A percentile compares a stretch with the other conserved stretches of the same genome.
These are phyloP conservation scores for Coemansia sp. DNA, from an alignment of 192 early-diverging fungal genomes.

Conservation along the genomic window DNA sequence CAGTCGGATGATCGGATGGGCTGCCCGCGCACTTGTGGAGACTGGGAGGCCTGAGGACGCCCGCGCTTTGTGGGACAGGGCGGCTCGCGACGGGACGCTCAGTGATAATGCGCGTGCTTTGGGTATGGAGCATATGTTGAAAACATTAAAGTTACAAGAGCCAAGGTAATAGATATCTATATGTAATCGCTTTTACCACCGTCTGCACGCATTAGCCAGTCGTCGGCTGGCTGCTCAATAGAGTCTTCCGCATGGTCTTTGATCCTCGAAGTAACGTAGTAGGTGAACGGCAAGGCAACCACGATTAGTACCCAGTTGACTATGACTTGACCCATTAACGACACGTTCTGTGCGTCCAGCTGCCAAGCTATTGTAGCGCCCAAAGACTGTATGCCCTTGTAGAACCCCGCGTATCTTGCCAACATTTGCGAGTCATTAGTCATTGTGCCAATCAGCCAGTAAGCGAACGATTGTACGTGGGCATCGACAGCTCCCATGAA, in stretches of 20 bases:
- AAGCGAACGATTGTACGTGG: slow-evolving; percentile 68
- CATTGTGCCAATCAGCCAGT: slow-evolving; percentile 82
- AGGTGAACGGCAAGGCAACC: slow-evolving; percentile 51
- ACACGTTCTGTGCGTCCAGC: slow-evolving; percentile 56
- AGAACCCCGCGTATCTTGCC: slow-evolving; percentile 75
- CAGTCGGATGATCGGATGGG: slow-evolving; percentile 40
- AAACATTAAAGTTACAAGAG: background rate
- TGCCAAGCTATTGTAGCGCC: slow-evolving; percentile 68
- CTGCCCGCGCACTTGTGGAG: slow-evolving; percentile 6
- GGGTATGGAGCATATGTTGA: slow-evolving; percentile 23
- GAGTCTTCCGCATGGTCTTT: slow-evolving; percentile 10
- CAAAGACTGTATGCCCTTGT: slow-evolving; percentile 81
- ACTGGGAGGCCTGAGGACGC: slow-evolving; percentile 11
- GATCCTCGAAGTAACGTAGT: slow-evolving; percentile 34
- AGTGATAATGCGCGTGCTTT: background rate
- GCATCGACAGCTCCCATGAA: slow-evolving; percentile 74
- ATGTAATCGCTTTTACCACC: background rate
- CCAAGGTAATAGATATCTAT: too few species aligned
- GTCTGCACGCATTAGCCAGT: slow-evolving; percentile 10
- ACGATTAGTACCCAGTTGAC: slow-evolving; percentile 54
- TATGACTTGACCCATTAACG: slow-evolving; percentile 49
- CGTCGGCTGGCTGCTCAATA: slow-evolving; percentile 7
- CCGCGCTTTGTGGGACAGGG: slow-evolving; percentile 22
- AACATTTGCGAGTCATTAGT: slow-evolving; percentile 69
- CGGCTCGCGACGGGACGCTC: slow-evolving; percentile 5